Evolutionary conservation across 2,329 filamentous ascomycete species (phyloP).

Genomic region (Alternaria sp.): DNA sequence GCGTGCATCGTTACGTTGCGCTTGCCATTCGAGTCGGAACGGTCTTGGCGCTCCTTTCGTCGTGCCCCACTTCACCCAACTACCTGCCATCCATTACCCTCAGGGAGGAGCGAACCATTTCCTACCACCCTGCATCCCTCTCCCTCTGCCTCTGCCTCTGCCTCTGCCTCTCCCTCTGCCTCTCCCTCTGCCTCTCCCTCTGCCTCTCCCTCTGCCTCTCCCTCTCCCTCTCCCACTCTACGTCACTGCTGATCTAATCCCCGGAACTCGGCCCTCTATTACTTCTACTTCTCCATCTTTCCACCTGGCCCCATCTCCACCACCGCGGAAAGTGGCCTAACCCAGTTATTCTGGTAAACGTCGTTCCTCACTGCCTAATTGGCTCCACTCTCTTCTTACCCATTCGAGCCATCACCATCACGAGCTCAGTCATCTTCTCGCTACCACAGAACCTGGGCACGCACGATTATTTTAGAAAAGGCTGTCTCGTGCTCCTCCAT

Average conservation of each 20-base stretch:
- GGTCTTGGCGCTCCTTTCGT: constrained; percentile 33
- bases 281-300: constrained; percentile 15
- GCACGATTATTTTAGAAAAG: constrained; percentile 1
- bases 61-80: constrained; percentile 37
- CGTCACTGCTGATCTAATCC: constrained; percentile 22
- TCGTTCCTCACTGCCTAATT: constrained; percentile 12
- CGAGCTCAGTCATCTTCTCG: constrained; percentile 15
- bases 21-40: constrained; percentile 28
- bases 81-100: constrained; percentile 36
- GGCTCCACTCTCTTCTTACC: constrained; percentile 30
- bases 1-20: constrained; percentile 21
- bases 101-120: constrained; percentile 30
- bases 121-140: constrained; percentile 18
- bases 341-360: constrained; percentile 3
- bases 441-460: constrained; percentile 8
- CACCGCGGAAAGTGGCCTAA: constrained; percentile 5
- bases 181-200: constrained; percentile 7
- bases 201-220: background rate
- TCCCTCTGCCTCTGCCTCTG: constrained; percentile 4
- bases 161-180: no score
- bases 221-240: constrained; percentile 20
- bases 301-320: constrained; percentile 14
- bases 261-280: constrained; percentile 9
- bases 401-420: constrained; percentile 20
- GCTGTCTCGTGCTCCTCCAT: constrained; percentile 7